Base-by-base conservation (phyloP, 352 stramenopile genomes). In the Paralagenidium karlingii region DNA sequence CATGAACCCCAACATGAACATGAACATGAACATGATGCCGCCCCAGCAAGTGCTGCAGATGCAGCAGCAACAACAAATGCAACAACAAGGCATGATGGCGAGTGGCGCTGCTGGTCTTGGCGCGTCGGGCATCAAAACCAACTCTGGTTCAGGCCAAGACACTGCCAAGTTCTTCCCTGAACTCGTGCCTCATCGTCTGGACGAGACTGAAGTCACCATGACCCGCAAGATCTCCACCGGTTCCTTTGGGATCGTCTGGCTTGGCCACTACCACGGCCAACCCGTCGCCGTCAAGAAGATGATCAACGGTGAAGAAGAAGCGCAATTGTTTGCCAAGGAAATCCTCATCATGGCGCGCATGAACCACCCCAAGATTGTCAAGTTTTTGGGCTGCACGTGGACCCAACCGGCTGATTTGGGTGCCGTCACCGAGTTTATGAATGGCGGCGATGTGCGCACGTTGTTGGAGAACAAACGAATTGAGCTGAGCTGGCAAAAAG, bases 241-340 rank as follows among this genome's bases (percentile, higher is more conserved):
- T 22, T 71, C 78, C 18, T 89, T 86, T 29, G 70, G 78, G 24
- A 71, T 88, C 21, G 73, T 89, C 18, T 92, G 73, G 73, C 62
- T 92, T 10, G 75, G 78, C 8, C 78, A 92, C 60, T 89, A 89
- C 61, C 78, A 89, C 43, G 78, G 75, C 12, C 74, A 89, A 43
- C 73, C 73, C 1, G 78, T 92, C 8, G 78, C 76, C 0, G 75
- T 92, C 11, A 92, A 92, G 63, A 68, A 73, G 49, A 89, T 92
- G 73, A 82, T 89, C 77, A n/a, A n/a, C n/a, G n/a, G n/a, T n/a
- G n/a, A n/a, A n/a, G n/a, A n/a, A n/a, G n/a, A n/a, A 45, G 55
- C 54, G 40, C 60, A 66, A 16, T 42, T 62, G 16, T 92, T 92
- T 44, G 73, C 65, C 18, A 63, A 71, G 22, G 78, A 89, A 54